phyloP scores from a whole-genome alignment of 2,329 filamentous ascomycete genomes.

The Beauveria sp. region DNA sequence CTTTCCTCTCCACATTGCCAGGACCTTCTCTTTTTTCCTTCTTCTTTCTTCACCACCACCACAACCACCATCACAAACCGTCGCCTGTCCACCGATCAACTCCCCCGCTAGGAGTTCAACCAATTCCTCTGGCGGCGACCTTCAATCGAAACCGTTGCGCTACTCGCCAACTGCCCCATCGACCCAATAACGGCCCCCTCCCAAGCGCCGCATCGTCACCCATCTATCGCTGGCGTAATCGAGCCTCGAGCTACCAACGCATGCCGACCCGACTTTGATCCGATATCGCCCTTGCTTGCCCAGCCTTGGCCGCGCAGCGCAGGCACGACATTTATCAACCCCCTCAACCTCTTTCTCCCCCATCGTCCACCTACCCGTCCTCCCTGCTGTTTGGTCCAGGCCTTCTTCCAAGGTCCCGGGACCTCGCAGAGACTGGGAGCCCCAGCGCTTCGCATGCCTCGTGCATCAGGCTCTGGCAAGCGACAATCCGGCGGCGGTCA shows the following conservation, averaged over 20 bases:
- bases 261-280: slow-evolving; percentile 5
- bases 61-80: neutral
- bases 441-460: slow-evolving; percentile 49
- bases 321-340: slow-evolving; percentile 4
- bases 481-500: slow-evolving; percentile 57
- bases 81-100: neutral
- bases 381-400: slow-evolving; percentile 28
- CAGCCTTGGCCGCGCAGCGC: neutral
- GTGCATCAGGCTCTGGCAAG: slow-evolving; percentile 50
- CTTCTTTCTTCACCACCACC: slow-evolving; percentile 9
- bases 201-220: neutral
- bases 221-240: neutral
- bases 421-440: slow-evolving; percentile 28
- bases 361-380: slow-evolving; percentile 15
- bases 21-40: neutral
- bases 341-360: slow-evolving; percentile 10
- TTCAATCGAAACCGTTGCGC: neutral
- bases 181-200: too few relatives aligned
- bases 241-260: neutral
- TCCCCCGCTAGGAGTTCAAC: too few relatives aligned
- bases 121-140: neutral
- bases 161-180: neutral
- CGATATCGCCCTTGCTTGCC: neutral
- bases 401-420: slow-evolving; percentile 26
- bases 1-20: slow-evolving; percentile 8